Evolutionary conservation across 73 alveolate species (phyloP), one percentile per base, ranked within the genome.

Genomic region (Paramecium pentaurelia): DNA sequence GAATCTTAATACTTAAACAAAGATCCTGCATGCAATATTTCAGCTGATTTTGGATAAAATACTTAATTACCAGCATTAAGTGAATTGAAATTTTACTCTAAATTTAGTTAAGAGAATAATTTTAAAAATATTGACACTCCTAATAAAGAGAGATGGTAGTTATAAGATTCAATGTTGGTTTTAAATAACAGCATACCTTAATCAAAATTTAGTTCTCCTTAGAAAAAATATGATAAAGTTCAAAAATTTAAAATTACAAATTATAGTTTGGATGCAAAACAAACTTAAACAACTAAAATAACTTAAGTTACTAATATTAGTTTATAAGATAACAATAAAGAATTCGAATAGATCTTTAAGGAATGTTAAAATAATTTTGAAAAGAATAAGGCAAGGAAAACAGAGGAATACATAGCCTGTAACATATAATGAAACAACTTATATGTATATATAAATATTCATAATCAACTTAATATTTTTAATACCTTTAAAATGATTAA

Each of bases 41-140:
- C 87, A 18, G 87, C 87, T 36, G 87, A 73, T 30, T 73, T 73
- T 37, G 87, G 87, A 11, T 64, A 68, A 18, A 68, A 68, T 28
- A 11, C 84, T 64, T 32, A 64, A 32, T 14, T 16, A 32, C 84
- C 51, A 25, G 10, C 49, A 12, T 32, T 1, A 28, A 32, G 3
- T 28, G 54, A 34, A 1, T 4, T 64, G 42, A 64, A 34, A 27
- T 11, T 2, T 64, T 64, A 64, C 20, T 28, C 42, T 12, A 64
- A 64, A 64, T 64, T 64, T 32, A 64, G 84, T 64, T 64, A 64
- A 28, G 47, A 28, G 8, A 34, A 12, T 7, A 32, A 12, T 32
- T 12, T 64, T 4, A 0, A 64, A 3, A 64, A 64, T 54, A 64
- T 64, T 27, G 84, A 34, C 0, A 64, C 84, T 64, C 84, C 42